A percentile compares a stretch with the other conserved stretches of the same genome.
These are phyloP conservation scores for Lasiosphaeria ovina DNA, from an alignment of 495 filamentous ascomycete species.

Conservation along the genomic window DNA sequence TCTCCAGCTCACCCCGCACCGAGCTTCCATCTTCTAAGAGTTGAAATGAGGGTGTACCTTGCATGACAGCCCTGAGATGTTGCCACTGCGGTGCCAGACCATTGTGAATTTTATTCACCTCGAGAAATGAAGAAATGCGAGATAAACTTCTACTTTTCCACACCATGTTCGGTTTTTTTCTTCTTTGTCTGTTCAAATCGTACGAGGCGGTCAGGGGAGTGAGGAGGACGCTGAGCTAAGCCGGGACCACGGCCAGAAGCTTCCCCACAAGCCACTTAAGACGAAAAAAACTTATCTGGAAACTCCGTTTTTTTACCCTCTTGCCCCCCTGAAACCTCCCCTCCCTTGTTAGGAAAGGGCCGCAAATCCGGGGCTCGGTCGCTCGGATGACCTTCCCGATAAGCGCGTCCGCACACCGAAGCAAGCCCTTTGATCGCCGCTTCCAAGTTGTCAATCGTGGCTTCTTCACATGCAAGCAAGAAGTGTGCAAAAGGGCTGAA, in stretches of 20 bases:
- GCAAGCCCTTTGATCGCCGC: too few species aligned
- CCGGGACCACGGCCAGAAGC: conserved; percentile 21
- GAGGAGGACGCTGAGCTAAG: background rate
- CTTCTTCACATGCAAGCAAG: too few species aligned
- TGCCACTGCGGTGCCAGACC: too few species aligned
- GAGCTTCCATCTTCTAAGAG: too few species aligned
- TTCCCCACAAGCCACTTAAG: conserved; percentile 3
- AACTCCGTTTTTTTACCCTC: background rate
- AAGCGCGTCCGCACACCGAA: background rate
- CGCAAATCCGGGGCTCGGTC: conserved; percentile 15
- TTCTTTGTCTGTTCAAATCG: background rate
- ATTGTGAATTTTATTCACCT: too few species aligned
- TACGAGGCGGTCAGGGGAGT: background rate
- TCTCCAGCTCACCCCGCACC: too few species aligned
- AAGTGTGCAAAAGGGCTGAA: too few species aligned
- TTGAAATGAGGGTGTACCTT: too few species aligned
- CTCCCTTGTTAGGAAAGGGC: background rate
- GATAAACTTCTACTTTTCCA: too few species aligned
- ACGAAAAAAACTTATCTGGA: background rate
- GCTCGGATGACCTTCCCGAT: conserved; percentile 20
- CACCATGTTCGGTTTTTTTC: background rate
- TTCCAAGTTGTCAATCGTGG: too few species aligned
- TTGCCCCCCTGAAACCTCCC: background rate
- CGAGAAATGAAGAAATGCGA: too few species aligned
- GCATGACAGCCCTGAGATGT: too few species aligned